Evolutionary conservation across 305 asterid genomes (phyloP), one percentile per base, ranked within the genome.

Genomic region (Andrographis paniculata): DNA sequence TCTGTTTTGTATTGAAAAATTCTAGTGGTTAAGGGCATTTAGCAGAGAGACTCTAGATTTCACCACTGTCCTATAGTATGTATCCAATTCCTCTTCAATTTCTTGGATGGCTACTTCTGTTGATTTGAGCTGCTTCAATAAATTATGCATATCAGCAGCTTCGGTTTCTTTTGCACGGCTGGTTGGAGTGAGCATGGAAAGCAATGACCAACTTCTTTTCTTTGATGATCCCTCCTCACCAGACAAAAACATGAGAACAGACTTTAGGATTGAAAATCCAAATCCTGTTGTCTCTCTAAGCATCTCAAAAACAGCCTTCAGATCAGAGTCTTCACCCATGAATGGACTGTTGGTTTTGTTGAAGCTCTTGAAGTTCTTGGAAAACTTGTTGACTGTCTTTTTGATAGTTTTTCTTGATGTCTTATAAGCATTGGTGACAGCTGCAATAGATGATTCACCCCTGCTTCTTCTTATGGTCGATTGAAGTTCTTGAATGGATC

Each of bases 371-470:
- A 44, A 6, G 19, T 53, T 59, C 23, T 46, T 72, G 60, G 39
- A 22, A 53, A 48, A 54, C 50, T 55, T 72, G 16, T n/a, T 28
- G 24, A 65, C 62, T 64, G 56, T 36, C 45, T 65, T 65, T 18
- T 45, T 58, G 39, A 69, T 33, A n/a, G 17, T 58, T 45, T 56
- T 65, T 35, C 39, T 56, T 13, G 80, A 62, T 37, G 22, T 55
- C 51, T 24, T 23, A 8, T 46, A 70, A 19, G 68, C 23, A 2
- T 31, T 53, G 36, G 66, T 14, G 31, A 60, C 60, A 1, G 46
- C 42, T 16, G 15, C 47, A 17, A 21, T 21, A 19, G 61, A 23
- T 6, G 61, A 19, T 23, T 27, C 55, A 6, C 37, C 37, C 36
- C 38, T 33, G 38, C 2, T 33, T 33, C n/a, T 9, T 33, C 38